A percentile compares a stretch with the other conserved stretches of the same genome.
phyloP scores from a whole-genome alignment of 2,329 filamentous ascomycete genomes.

The Leptographium procerum region DNA sequence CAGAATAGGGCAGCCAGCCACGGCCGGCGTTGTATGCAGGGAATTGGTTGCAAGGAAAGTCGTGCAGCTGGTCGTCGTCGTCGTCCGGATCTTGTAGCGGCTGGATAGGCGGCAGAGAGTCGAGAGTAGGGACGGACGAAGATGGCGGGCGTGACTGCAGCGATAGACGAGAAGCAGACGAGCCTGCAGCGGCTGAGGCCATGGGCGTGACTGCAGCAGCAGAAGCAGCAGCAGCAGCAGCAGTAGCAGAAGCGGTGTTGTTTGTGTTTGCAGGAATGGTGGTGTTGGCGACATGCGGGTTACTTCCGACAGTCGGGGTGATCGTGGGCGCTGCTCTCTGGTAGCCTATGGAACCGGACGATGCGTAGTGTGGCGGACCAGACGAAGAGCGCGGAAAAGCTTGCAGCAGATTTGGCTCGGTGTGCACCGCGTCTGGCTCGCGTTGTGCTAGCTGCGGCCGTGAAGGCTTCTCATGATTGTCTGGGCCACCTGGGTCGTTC shows the following conservation, averaged over 20 bases:
- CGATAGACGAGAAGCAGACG: not conserved
- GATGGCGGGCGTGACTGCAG: not conserved
- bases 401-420: not conserved
- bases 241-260: too few species aligned
- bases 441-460: not conserved
- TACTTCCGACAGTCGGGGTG: not conserved
- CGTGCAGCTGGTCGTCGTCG: not conserved
- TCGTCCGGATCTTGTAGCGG: not conserved
- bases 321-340: not conserved
- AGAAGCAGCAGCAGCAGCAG: too few species aligned
- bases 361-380: not conserved
- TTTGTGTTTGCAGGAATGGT: not conserved
- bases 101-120: not conserved
- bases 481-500: too few species aligned
- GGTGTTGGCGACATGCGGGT: conserved; percentile 9
- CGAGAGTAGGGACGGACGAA: not conserved
- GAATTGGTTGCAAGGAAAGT: not conserved
- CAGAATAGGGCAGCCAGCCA: not conserved
- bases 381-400: not conserved
- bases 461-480: not conserved
- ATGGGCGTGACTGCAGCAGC: not conserved
- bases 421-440: not conserved
- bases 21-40: not conserved
- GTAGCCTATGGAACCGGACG: not conserved
- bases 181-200: not conserved